A percentile compares a stretch with the other conserved stretches of the same genome.
phyloP scores from a whole-genome alignment of 768 basidiomycete genomes.

The Phanerodontia chrysosporium region DNA sequence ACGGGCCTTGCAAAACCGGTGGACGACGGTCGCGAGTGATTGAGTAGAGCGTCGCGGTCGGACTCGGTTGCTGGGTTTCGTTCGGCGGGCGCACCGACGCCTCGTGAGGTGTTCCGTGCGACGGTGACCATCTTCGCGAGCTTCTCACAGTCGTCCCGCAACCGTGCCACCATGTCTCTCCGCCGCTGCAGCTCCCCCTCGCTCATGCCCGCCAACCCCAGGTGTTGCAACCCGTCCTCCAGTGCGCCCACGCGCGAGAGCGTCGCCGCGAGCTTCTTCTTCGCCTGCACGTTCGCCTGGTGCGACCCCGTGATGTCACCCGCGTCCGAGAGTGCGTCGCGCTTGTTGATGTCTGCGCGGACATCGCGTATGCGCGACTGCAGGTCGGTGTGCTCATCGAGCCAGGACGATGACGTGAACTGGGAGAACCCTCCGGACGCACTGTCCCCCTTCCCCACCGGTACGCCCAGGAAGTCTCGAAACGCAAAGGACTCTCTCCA shows the following conservation, averaged over 20 bases:
- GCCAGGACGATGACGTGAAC: slow-evolving; percentile 80
- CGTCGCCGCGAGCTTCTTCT: slow-evolving; percentile 75
- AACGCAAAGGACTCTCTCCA: slow-evolving; percentile 82
- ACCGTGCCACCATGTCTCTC: slow-evolving; percentile 81
- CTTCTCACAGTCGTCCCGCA: slow-evolving; percentile 91
- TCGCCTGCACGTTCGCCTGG: slow-evolving; percentile 78
- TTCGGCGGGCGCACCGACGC: slow-evolving; percentile 29
- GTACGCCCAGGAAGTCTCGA: slow-evolving; percentile 84
- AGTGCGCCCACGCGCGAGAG: slow-evolving; percentile 72
- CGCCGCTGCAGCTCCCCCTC: slow-evolving; percentile 91
- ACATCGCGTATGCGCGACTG: slow-evolving; percentile 75
- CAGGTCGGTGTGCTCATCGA: slow-evolving; percentile 82
- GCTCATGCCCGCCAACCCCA: slow-evolving; percentile 69
- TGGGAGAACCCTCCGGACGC: slow-evolving; percentile 23
- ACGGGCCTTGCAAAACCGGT: slow-evolving; percentile 41
- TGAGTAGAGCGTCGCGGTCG: slow-evolving; percentile 66
- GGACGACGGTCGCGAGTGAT: slow-evolving; percentile 17
- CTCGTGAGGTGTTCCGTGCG: slow-evolving; percentile 50
- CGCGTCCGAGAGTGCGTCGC: slow-evolving; percentile 76
- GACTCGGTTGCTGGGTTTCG: slow-evolving; percentile 44
- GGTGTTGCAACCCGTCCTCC: slow-evolving; percentile 60
- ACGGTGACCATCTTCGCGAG: slow-evolving; percentile 82
- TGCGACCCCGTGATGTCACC: slow-evolving; percentile 74
- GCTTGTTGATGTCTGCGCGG: slow-evolving; percentile 81
- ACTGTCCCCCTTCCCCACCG: slow-evolving; percentile 41